Percentiles rank a stretch among this genome's conserved stretches.
phyloP scores from a whole-genome alignment of 2,329 filamentous ascomycete genomes.

The Pseudocercospora fuligena region DNA sequence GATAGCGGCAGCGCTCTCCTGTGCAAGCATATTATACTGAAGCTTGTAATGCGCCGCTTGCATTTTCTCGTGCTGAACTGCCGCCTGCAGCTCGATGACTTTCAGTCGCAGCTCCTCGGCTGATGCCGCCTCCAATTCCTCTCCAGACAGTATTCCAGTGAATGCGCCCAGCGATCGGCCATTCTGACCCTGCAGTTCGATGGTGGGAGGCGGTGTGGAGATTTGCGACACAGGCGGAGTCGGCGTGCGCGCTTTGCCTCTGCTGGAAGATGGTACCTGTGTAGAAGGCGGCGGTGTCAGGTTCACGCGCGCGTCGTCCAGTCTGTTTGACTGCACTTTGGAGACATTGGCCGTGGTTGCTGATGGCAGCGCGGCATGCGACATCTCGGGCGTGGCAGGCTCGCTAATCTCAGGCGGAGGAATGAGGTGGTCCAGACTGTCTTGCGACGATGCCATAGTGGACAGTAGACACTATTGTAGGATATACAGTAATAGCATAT shows the following conservation, averaged over 20 bases:
- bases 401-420: constrained; percentile 22
- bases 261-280: constrained; percentile 50
- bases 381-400: constrained; percentile 37
- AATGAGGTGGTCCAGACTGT: constrained; percentile 24
- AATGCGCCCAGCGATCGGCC: constrained; percentile 21
- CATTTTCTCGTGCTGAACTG: constrained; percentile 73
- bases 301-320: constrained; percentile 43
- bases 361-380: constrained; percentile 40
- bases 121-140: constrained; percentile 59
- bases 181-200: constrained; percentile 29
- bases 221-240: constrained; percentile 57
- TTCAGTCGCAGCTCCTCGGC: constrained; percentile 59
- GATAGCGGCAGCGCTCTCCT: constrained; percentile 82
- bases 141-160: constrained; percentile 47
- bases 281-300: constrained; percentile 69
- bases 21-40: constrained; percentile 80
- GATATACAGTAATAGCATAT: neutral
- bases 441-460: constrained; percentile 22
- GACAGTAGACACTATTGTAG: neutral
- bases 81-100: constrained; percentile 56
- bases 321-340: constrained; percentile 24
- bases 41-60: constrained; percentile 88
- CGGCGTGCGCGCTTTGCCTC: constrained; percentile 52
- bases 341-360: constrained; percentile 46
- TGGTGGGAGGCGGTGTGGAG: constrained; percentile 55